phyloP scores from a whole-genome alignment of 306 rosid genomes.

The Cucurbita maxima region DNA sequence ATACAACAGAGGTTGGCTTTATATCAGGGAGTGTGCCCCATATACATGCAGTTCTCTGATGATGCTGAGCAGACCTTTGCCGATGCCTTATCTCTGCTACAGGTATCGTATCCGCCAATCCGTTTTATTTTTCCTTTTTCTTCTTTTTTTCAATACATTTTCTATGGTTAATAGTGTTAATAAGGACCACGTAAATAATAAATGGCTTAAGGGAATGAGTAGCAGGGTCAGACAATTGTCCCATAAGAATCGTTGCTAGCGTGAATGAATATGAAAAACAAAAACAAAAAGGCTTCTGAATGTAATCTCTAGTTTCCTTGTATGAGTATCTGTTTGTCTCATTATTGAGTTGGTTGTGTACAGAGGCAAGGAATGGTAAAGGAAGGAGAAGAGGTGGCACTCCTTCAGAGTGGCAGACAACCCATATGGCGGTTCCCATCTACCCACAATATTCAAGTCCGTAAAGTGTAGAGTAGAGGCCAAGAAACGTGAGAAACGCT shows the following conservation, averaged over 20 bases:
- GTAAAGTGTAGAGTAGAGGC: constrained; percentile 31
- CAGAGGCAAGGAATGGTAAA: constrained; percentile 94
- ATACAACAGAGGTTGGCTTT: constrained; percentile 70
- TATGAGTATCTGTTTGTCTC: neutral
- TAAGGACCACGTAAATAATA: neutral
- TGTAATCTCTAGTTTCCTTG: neutral
- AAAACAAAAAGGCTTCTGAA: neutral
- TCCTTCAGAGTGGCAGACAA: constrained; percentile 92
- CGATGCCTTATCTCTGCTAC: constrained; percentile 43
- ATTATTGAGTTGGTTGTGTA: neutral
- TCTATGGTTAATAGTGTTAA: no score
- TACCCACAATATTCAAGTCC: constrained; percentile 90
- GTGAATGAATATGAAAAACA: no score
- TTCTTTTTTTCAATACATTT: neutral
- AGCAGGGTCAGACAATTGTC: neutral
- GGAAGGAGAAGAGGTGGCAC: constrained; percentile 94
- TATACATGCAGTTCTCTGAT: constrained; percentile 67
- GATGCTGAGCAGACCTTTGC: constrained; percentile 67
- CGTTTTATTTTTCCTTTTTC: neutral
- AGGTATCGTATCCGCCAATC: constrained; percentile 27
- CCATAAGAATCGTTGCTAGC: neutral
- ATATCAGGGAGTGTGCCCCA: constrained; percentile 89
- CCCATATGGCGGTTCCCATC: constrained; percentile 99
- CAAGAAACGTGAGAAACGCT: neutral
- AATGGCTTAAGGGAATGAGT: neutral